Conservation (phyloP, 148 eudicot genomes). For the Pouteria glomerata region DNA sequence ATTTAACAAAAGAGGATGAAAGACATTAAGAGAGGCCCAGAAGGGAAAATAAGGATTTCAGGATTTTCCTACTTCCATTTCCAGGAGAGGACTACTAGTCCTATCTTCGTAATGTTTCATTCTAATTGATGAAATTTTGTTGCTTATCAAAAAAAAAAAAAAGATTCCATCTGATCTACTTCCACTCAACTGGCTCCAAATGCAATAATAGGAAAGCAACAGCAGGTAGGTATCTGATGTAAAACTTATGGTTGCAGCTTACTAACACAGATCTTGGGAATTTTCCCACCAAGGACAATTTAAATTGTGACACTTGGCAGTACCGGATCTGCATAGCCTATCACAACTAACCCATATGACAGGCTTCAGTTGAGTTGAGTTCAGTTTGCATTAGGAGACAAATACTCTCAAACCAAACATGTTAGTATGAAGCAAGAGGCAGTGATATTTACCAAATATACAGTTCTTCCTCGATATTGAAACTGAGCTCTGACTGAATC, state of each 20-base stretch:
- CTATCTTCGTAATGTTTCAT: too few species aligned
- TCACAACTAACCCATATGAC: not conserved
- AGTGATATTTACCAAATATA: conserved; percentile 60
- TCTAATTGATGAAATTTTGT: too few species aligned
- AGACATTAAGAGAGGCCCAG: not conserved
- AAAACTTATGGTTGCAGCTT: not conserved
- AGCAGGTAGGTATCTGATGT: not conserved
- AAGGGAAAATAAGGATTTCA: not conserved
- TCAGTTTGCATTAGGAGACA: not conserved
- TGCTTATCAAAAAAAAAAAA: too few species aligned
- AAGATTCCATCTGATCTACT: not conserved
- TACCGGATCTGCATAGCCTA: not conserved
- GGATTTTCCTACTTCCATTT: too few species aligned
- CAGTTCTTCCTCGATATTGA: conserved; percentile 74
- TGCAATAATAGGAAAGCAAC: not conserved
- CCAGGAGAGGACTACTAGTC: too few species aligned
- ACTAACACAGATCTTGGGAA: not conserved
- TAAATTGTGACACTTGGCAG: not conserved
- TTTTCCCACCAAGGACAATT: not conserved
- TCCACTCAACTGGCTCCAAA: not conserved
- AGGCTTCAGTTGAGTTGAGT: too few species aligned
- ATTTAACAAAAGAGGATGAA: not conserved
- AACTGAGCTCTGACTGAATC: conserved; percentile 95
- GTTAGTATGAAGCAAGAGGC: conserved; percentile 10
- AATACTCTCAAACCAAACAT: not conserved